phyloP scores from a whole-genome alignment of 2,329 filamentous ascomycete genomes.

The Trichoderma atrobrunneum region DNA sequence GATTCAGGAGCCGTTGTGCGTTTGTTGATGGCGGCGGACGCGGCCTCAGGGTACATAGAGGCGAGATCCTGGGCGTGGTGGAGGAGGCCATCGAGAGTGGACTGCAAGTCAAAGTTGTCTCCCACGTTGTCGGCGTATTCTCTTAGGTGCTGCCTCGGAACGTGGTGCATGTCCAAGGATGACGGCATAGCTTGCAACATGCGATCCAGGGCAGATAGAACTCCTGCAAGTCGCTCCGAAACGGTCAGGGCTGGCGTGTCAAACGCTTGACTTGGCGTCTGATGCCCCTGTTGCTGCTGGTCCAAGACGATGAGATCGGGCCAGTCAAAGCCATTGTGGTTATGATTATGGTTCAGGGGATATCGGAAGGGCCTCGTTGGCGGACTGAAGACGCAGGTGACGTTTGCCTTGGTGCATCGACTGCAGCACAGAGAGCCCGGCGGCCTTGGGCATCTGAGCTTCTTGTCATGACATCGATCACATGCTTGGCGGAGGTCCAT shows the following conservation, averaged over 20 bases:
- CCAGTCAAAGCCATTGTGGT: conserved; percentile 24
- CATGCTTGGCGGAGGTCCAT: conserved; percentile 34
- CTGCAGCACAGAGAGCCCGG: conserved; percentile 36
- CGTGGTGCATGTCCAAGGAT: conserved; percentile 18
- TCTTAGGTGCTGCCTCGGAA: conserved; percentile 27
- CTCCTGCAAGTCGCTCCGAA: conserved; percentile 23
- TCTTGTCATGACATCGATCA: conserved; percentile 47
- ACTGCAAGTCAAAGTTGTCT: conserved; percentile 27
- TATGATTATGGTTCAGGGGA: neutral
- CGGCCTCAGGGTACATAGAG: conserved; percentile 35
- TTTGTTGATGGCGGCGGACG: conserved; percentile 25
- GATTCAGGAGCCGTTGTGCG: neutral
- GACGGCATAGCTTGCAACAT: conserved; percentile 21
- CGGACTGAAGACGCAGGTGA: conserved; percentile 44
- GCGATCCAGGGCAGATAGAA: conserved; percentile 27
- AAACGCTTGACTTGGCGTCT: conserved; percentile 1
- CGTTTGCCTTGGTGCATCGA: conserved; percentile 42
- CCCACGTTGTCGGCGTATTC: conserved; percentile 26
- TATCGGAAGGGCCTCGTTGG: conserved; percentile 26
- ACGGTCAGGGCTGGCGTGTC: conserved; percentile 18
- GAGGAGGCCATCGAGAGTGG: conserved; percentile 36
- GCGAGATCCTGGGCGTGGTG: conserved; percentile 34
- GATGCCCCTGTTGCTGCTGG: conserved; percentile 4
- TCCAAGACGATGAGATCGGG: conserved; percentile 23
- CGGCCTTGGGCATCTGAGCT: conserved; percentile 44